Evolutionary conservation across 2,329 filamentous ascomycete species (phyloP).

Genomic region (Plenodomus biglobosus): DNA sequence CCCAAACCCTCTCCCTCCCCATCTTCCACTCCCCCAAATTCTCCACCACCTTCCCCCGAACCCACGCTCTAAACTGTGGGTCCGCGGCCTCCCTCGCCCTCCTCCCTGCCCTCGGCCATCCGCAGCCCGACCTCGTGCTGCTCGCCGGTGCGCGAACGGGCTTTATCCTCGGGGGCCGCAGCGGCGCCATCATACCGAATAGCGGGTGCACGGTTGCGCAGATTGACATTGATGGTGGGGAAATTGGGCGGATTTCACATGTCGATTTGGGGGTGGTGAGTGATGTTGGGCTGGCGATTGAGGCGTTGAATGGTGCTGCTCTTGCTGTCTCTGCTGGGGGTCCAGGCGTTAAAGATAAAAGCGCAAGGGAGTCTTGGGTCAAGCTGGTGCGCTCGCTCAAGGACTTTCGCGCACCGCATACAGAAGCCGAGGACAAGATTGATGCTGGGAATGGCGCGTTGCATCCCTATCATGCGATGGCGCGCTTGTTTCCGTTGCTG

Average conservation of each 20-base stretch:
- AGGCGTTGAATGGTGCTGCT: conserved; percentile 28
- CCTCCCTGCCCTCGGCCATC: conserved; percentile 30
- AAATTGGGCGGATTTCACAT: conserved; percentile 45
- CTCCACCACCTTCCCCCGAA: conserved; percentile 28
- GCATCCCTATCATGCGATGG: background rate
- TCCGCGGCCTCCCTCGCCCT: conserved; percentile 40
- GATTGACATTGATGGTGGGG: conserved; percentile 47
- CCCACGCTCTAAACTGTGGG: conserved; percentile 42
- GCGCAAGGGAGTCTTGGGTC: no score
- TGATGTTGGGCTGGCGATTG: conserved; percentile 41
- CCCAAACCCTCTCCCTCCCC: conserved; percentile 41
- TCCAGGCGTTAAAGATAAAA: no score
- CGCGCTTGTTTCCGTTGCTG: conserved; percentile 39
- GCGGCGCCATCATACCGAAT: conserved; percentile 45
- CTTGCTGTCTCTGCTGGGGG: no score
- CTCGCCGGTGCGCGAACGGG: conserved; percentile 48
- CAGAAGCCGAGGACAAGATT: background rate
- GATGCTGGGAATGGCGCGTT: background rate
- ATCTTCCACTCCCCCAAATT: conserved; percentile 48
- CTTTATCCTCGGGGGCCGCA: conserved; percentile 45
- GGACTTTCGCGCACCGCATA: no score
- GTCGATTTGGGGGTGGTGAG: conserved; percentile 49
- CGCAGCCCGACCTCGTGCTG: conserved; percentile 46
- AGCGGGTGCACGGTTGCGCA: conserved; percentile 45
- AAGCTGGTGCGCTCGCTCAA: background rate